These are phyloP conservation scores for Choricystis sp. DNA, from an alignment of 139 green algal genomes.

Conservation along the genomic window DNA sequence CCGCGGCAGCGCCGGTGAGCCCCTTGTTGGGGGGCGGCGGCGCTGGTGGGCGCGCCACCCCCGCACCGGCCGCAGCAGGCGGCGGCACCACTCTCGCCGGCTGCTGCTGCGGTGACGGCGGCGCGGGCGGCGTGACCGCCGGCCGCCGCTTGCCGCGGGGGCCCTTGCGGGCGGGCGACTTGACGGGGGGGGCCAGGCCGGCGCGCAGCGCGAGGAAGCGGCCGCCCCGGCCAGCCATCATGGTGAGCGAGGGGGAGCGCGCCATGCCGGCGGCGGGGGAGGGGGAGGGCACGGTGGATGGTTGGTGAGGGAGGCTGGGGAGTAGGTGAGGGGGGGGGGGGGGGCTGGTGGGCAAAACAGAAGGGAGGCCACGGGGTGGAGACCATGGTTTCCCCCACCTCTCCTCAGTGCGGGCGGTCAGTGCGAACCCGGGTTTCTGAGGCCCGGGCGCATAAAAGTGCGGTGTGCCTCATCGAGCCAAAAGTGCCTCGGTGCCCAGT, in stretches of 20 bases:
- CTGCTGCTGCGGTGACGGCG: no score
- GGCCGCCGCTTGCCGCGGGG: no score
- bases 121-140: neutral
- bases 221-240: neutral
- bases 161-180: neutral
- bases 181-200: neutral
- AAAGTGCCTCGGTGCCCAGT: slow-evolving; percentile 11
- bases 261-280: neutral
- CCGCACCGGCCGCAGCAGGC: neutral
- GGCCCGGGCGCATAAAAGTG: neutral
- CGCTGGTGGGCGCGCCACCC: no score
- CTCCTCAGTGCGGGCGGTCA: slow-evolving; percentile 1
- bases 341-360: neutral
- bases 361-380: neutral
- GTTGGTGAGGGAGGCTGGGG: neutral
- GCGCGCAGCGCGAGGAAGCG: neutral
- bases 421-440: slow-evolving; percentile 13
- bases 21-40: neutral
- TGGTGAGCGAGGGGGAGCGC: no score
- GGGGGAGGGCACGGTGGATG: no score
- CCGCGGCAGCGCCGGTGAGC: neutral
- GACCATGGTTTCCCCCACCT: neutral
- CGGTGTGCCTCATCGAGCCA: neutral
- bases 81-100: neutral
- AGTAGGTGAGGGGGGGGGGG: no score